Base-by-base conservation (phyloP, 805 yeast species). In the Ascoidea tarda region DNA sequence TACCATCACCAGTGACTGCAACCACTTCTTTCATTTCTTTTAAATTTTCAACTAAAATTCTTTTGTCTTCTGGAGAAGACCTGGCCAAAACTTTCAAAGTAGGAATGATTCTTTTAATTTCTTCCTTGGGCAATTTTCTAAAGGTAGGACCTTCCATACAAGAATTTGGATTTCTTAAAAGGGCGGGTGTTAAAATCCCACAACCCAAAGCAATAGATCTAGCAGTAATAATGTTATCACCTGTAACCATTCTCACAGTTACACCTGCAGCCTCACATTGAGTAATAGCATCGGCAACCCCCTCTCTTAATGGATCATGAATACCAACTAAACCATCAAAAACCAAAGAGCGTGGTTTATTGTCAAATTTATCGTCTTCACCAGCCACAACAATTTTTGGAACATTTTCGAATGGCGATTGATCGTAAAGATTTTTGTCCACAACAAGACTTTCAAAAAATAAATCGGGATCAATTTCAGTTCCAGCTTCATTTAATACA, bases 1-100 rank as follows among this genome's bases (percentile, higher is more conserved):
- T 91, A 68, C 99, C 99, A 66, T 93, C 99, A 64, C 99, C 99
- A 46, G 99, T 93, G 44, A 91, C 98, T 1, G 99, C 99, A 50
- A 93, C 99, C 44, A 91, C 95, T 63, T 93, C 97, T 31, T 95
- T 95, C 63, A 81, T 74, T 45, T 75, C 72, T 61, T 84, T 82
- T 60, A 93, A 72, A 10, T 89, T 81, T 57, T 84, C 86, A 44
- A 95, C 99, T 48, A 93, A 74, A 33, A 87, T 70, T 54, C 95
- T 74, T 68, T 93, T 93, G 69, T 93, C 99, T 59, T 91, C 96
- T 2, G 99, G 99, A 10, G 95, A 83, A 1, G 96, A 88, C 62
- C 99, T 77, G 1, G 98, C 99, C 59, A 93, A 70, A 1, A 93
- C 96, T 60, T 82, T 78, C 53, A 93, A 70, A 46, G 76, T 73